These are phyloP conservation scores for Pterula multifida DNA, from an alignment of 1,284 basidiomycete genomes.

Conservation along the genomic window DNA sequence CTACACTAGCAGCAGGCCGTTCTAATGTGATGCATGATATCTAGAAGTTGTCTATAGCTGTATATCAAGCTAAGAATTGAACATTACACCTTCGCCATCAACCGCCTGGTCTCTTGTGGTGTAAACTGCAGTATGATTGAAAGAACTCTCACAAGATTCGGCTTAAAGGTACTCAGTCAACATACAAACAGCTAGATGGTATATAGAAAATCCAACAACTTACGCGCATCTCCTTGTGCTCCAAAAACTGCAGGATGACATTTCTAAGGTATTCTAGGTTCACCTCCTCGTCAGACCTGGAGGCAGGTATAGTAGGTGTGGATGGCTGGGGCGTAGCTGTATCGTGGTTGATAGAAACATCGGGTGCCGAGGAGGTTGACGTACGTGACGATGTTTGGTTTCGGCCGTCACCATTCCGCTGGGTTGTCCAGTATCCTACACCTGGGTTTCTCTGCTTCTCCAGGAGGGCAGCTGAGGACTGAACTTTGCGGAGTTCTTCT, in stretches of 20 bases:
- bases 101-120: slow-evolving; percentile 80
- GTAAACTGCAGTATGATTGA: slow-evolving; percentile 89
- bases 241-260: slow-evolving; percentile 86
- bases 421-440: slow-evolving; percentile 80
- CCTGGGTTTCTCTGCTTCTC: slow-evolving; percentile 85
- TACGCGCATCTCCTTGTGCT: slow-evolving; percentile 82
- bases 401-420: slow-evolving; percentile 22
- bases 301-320: slow-evolving; percentile 22
- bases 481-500: slow-evolving; percentile 88
- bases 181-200: slow-evolving; percentile 3
- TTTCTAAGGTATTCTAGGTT: slow-evolving; percentile 94
- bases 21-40: no score
- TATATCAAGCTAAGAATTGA: no score
- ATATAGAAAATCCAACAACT: slow-evolving; percentile 23
- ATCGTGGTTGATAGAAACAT: no score
- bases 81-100: slow-evolving; percentile 65
- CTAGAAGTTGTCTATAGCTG: no score
- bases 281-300: slow-evolving; percentile 71
- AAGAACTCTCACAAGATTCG: slow-evolving; percentile 80
- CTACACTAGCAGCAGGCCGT: no score
- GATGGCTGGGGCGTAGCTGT: slow-evolving; percentile 24
- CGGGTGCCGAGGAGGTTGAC: slow-evolving; percentile 31
- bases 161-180: slow-evolving; percentile 28
- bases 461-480: slow-evolving; percentile 79
- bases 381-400: slow-evolving; percentile 26